phyloP scores from a whole-genome alignment of 352 stramenopile species.

The Globisporangium mamillatum region DNA sequence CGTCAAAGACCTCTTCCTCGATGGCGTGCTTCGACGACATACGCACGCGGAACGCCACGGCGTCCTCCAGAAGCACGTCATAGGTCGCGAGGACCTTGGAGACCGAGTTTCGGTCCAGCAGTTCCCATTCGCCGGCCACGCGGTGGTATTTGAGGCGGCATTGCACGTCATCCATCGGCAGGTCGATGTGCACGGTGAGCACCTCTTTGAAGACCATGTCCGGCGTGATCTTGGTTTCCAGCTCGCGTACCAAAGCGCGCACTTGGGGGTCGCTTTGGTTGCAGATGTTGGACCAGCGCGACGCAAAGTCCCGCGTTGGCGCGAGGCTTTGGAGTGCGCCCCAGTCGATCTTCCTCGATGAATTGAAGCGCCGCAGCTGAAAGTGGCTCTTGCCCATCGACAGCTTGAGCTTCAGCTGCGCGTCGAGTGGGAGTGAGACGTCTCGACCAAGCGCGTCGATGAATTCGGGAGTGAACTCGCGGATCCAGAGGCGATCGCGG shows the following conservation, averaged over 20 bases:
- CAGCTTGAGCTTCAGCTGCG: conserved; percentile 2
- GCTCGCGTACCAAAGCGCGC: neutral
- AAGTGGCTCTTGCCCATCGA: conserved; percentile 6
- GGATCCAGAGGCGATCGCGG: neutral
- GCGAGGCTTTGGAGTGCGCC: neutral
- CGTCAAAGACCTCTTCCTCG: neutral
- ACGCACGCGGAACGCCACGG: conserved; percentile 4
- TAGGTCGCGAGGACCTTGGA: conserved; percentile 25
- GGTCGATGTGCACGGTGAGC: conserved; percentile 5
- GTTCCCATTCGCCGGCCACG: conserved; percentile 31
- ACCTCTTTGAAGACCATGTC: neutral
- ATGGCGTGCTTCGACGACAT: neutral
- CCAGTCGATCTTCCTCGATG: neutral
- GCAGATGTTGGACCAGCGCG: conserved; percentile 12
- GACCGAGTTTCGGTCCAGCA: conserved; percentile 15
- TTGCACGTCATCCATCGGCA: neutral
- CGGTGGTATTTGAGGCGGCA: conserved; percentile 39
- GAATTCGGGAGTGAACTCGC: neutral
- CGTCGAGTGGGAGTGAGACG: neutral
- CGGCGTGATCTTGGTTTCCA: neutral
- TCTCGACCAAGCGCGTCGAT: neutral
- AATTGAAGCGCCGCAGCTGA: neutral
- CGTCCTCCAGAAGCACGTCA: neutral
- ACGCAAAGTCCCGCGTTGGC: conserved; percentile 11
- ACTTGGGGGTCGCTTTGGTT: neutral